phyloP scores from a whole-genome alignment of 192 early-diverging fungal genomes.

The Coemansia sp. region DNA sequence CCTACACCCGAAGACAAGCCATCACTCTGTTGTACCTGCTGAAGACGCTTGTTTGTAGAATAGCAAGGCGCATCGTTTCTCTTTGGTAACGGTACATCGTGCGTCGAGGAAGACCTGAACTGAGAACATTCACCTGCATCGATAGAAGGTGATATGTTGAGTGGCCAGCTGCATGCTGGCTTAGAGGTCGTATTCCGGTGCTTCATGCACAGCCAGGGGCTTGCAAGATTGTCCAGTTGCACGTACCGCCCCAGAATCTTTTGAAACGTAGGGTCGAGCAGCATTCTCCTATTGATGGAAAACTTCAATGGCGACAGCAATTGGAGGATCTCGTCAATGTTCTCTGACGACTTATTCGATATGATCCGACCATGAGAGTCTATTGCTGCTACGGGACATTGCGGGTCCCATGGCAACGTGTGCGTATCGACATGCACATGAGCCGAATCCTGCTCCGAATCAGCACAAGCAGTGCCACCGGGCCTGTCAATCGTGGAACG shows the following conservation, averaged over 20 bases:
- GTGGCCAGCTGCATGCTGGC: conserved; percentile 27
- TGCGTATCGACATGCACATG: conserved; percentile 8
- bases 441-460: not conserved
- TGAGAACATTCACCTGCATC: not conserved
- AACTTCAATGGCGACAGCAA: conserved; percentile 35
- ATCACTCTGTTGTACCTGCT: conserved; percentile 25
- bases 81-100: not conserved
- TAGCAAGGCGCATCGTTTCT: not conserved
- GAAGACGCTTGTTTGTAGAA: conserved; percentile 19
- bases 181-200: conserved; percentile 18
- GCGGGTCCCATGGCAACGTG: conserved; percentile 18
- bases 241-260: conserved; percentile 41
- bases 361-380: conserved; percentile 37
- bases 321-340: conserved; percentile 38
- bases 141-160: conserved; percentile 4
- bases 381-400: conserved; percentile 35
- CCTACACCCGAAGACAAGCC: conserved; percentile 5
- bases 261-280: conserved; percentile 53
- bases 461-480: not conserved
- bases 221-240: conserved; percentile 34
- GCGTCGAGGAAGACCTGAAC: not conserved
- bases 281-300: conserved; percentile 15
- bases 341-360: conserved; percentile 28
- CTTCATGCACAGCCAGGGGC: conserved; percentile 44
- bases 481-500: conserved; percentile 21